Base-by-base conservation (phyloP, 1,139 yeast genomes). In the Blastobotrys arbuscula region DNA sequence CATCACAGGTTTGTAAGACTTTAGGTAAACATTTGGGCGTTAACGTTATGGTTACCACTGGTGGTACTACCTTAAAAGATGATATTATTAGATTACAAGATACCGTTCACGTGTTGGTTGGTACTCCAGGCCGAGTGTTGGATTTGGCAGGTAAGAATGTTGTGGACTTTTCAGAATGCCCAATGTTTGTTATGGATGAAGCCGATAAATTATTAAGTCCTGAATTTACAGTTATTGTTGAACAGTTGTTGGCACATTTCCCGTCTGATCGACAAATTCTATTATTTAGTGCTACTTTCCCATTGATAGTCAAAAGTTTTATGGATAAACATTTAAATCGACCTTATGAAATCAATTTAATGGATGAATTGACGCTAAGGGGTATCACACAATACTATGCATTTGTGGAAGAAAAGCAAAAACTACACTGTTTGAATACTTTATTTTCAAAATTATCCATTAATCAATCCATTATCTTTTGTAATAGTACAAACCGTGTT, bases 371-470 rank as follows among this genome's bases (percentile, higher is more conserved):
- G 62, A 92, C 98, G 13, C 76, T 92, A 58, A 82, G 92, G 64
- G 98, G 98, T 75, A 89, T 92, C 60, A 86, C 97, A 3, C 97
- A 92, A 71, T 92, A 84, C 69, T 92, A 92, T 65, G 98, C 98
- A 18, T 92, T 90, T 67, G 97, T 92, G 45, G 98, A 92, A 68
- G 98, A 92, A 69, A 84, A 83, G 63, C 96, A 92, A 73, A 92
- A 92, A 68, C 77, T 92, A 55, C 97, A 92, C 67, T 92, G 98
- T 71, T 77, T 92, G 61, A 92, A 92, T 73, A 92, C 98, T 1
- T 76, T 92, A 59, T 92, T 92, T 69, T 84, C 96, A 55, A 92
- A 90, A 69, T 77, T 92, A 56, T 96, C 89, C 69, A 89, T 92
- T 68, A 92, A 92, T 70, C 98, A 92, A 69, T 87, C 96, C 30